Evolutionary conservation across 2,329 filamentous ascomycete genomes (phyloP), one percentile per base, ranked within the genome.

Genomic region (Colletotrichum graminicola): DNA sequence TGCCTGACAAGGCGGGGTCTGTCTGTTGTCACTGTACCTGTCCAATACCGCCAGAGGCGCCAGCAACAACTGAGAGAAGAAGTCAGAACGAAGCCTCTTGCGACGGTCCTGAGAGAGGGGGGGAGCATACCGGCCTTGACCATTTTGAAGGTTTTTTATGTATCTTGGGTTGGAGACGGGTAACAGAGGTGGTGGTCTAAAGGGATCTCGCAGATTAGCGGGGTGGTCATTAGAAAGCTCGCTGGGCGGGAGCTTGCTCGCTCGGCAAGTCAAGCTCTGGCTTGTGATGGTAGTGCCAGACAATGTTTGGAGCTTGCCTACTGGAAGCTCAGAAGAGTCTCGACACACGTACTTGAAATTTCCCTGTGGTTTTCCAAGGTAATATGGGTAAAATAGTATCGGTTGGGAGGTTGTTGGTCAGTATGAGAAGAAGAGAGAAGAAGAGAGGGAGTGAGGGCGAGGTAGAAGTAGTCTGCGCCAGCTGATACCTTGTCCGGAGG

Each of bases 1-100:
- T 69, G 39, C 56, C 55, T 39, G 51, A 65, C 36, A 16, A 56
- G 60, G 68, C 52, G 68, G 68, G 65, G 52, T 63, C 8, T 45
- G 26, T 43, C 32, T 39, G 52, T 52, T 26, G 49, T 64, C 57
- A 51, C 81, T 86, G 78, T 82, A 97, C 95, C 91, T 98, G 95
- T 84, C 95, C 96, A 91, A 99, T 99, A 87, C 96, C 96, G 86
- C 96, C 96, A 83, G 95, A 92, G 82, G 95, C 96, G 85, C 96
- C 96, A 85, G 96, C 94, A 87, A 99, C 95, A 81, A 91, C 89
- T 91, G 16, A 2, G 11, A 54, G 11, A 32, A 10, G 34, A 14
- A n/a, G 52, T 74, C 34, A 71, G 70, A 14, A 55, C 8, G 14
- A 52, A 12, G 39, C 14, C 32, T 10, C 23, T 26, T 29, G n/a